phyloP scores from a whole-genome alignment of 176 grass and related monocot genomes.

The Canna indica region DNA sequence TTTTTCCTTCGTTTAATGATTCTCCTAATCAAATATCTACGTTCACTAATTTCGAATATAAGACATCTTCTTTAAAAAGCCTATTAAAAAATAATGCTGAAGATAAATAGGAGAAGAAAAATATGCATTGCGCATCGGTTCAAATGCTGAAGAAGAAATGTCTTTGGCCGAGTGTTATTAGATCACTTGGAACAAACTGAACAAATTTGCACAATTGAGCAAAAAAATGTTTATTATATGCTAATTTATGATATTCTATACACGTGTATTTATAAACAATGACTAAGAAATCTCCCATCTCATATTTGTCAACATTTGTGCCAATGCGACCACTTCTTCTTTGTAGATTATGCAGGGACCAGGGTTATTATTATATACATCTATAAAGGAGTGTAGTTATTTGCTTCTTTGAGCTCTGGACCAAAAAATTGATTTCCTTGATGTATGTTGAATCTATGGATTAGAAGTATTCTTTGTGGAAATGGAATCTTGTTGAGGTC shows the following conservation, averaged over 20 bases:
- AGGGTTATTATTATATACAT: not conserved
- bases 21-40: no score
- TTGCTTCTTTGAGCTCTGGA: not conserved
- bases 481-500: conserved; percentile 83
- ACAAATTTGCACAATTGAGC: no score
- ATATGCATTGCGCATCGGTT: no score
- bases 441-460: not conserved
- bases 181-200: no score
- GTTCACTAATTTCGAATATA: no score
- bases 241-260: not conserved
- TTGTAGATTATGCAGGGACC: not conserved
- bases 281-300: not conserved
- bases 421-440: not conserved
- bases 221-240: not conserved
- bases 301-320: not conserved
- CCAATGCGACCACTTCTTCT: not conserved
- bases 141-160: no score
- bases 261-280: not conserved
- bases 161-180: no score
- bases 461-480: conserved; percentile 99
- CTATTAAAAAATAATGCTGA: no score
- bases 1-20: no score
- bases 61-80: no score
- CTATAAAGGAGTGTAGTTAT: not conserved
- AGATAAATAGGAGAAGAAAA: no score